Evolutionary conservation across 805 yeast genomes (phyloP), one percentile per base, ranked within the genome.

Genomic region (Ogataea ganodermae): DNA sequence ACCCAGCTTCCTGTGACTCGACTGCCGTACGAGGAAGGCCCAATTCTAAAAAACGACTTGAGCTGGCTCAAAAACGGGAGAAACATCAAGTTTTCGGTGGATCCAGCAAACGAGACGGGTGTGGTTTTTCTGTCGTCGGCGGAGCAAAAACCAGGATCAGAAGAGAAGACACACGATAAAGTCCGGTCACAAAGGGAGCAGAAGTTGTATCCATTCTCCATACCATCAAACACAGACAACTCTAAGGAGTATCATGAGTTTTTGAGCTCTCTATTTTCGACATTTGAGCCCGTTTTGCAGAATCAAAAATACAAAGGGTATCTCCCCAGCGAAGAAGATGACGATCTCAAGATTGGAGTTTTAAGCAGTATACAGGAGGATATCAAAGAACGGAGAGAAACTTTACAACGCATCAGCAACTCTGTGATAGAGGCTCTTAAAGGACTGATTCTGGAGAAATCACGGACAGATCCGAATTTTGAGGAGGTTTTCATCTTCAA

Each of bases 201-300:
- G 23, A 71, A 74, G 49, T 46, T 72, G 12, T 72, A 67, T 46
- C 74, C 78, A 3, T 74, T 76, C 21, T 61, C 59, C 3, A 47
- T 68, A 8, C 53, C 63, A 1, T 55, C 62, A n/a, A 63, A 70
- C 17, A 64, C 72, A 21, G 76, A 70, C 35, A 66, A 69, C 23
- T 69, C 79, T 1, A 56, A 59, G 6, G 67, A 66, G 18, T 83
- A 76, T 55, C 57, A 68, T 2, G 61, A 71, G 9, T 85, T 79
- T 52, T 72, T 81, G 32, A 74, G 75, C 23, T 61, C 70, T 8
- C 56, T 80, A 12, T 86, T 76, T 62, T 78, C 78, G 50, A 68
- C 75, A 2, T 75, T 83, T 51, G 82, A 81, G 52, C 67, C 71
- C 2, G 54, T 79, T 21, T 74, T 79, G 14, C 68, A 70, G n/a